Conservation (phyloP, 345 rosid species). For the Abelmoschus esculentus region DNA sequence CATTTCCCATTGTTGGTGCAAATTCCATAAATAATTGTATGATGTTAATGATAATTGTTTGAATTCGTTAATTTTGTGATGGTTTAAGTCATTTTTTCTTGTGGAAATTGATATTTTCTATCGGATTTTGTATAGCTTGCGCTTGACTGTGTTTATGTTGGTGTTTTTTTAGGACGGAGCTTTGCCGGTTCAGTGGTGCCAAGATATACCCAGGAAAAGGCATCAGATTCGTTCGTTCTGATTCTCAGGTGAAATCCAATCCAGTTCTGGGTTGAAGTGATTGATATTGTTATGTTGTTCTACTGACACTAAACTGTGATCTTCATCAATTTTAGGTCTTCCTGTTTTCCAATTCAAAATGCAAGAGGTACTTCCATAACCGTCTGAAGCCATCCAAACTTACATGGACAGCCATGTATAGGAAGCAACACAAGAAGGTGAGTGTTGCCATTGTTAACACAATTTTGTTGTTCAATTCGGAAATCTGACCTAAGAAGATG, state of each 20-base stretch:
- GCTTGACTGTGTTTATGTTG: background rate
- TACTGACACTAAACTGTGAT: background rate
- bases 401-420: background rate
- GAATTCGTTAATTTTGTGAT: background rate
- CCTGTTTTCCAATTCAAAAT: background rate
- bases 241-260: background rate
- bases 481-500: background rate
- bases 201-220: background rate
- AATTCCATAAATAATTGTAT: no score
- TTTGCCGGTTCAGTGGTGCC: background rate
- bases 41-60: no score
- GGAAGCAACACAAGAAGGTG: background rate
- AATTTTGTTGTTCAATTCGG: background rate
- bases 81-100: background rate
- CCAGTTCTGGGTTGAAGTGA: background rate
- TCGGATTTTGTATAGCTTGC: background rate
- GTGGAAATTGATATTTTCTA: background rate
- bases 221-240: background rate
- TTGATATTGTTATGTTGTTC: background rate
- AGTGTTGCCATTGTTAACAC: background rate
- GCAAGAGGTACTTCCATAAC: background rate
- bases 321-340: background rate
- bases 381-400: background rate
- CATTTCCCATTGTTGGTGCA: no score
- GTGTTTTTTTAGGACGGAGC: background rate